These are phyloP conservation scores for Wickerhamiella siamensis DNA, from an alignment of 805 yeast species.

Conservation along the genomic window DNA sequence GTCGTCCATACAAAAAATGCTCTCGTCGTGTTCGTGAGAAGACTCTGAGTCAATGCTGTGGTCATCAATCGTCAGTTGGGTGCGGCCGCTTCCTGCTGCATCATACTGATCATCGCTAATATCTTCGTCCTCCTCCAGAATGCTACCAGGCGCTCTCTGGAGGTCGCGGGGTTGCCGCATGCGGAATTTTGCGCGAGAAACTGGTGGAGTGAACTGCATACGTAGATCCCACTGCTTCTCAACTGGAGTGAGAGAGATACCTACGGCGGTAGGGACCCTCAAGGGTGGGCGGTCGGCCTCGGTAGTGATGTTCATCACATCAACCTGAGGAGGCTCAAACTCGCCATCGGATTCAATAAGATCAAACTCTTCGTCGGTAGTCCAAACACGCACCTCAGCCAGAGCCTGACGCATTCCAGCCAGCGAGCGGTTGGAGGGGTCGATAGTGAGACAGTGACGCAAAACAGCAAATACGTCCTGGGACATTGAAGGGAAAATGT, in stretches of 20 bases:
- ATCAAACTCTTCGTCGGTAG: conserved; percentile 64
- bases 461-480: conserved; percentile 75
- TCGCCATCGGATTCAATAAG: conserved; percentile 33
- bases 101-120: conserved; percentile 5
- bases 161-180: not conserved
- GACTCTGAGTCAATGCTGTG: not conserved
- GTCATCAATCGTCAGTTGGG: not conserved
- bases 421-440: conserved; percentile 73
- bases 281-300: conserved; percentile 13
- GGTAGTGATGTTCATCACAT: conserved; percentile 3
- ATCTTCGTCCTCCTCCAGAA: conserved; percentile 10
- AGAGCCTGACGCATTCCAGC: conserved; percentile 46
- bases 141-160: conserved; percentile 3
- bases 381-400: conserved; percentile 45
- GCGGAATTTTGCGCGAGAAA: conserved; percentile 3
- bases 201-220: conserved; percentile 19
- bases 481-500: conserved; percentile 80
- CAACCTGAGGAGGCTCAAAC: conserved; percentile 11
- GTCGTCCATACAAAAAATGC: conserved; percentile 13
- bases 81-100: not conserved
- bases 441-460: conserved; percentile 63
- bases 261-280: conserved; percentile 16
- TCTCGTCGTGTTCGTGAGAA: conserved; percentile 3
- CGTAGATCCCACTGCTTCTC: conserved; percentile 16
- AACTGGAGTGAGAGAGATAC: conserved; percentile 14